phyloP scores from a whole-genome alignment of 768 basidiomycete genomes.

The Tulasnella sp. region DNA sequence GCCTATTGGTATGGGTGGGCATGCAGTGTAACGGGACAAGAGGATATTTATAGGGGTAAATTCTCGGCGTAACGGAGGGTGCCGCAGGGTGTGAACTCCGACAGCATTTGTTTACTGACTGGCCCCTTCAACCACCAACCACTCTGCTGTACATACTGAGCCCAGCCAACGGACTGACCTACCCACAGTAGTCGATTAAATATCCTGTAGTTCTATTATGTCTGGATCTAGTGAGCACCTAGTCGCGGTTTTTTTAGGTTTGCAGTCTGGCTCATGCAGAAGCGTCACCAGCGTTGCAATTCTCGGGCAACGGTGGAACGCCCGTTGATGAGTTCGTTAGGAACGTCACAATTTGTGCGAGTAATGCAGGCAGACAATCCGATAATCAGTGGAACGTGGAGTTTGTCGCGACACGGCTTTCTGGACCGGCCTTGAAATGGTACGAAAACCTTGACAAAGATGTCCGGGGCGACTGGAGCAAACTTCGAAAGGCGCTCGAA shows the following conservation, averaged over 20 bases:
- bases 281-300: neutral
- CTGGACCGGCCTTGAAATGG: conserved; percentile 15
- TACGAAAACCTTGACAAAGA: conserved; percentile 11
- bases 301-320: conserved; percentile 5
- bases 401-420: neutral
- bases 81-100: neutral
- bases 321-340: neutral
- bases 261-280: neutral
- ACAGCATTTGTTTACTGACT: neutral
- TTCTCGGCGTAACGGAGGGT: neutral
- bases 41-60: neutral
- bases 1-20: neutral
- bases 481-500: conserved; percentile 8
- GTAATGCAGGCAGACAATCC: neutral
- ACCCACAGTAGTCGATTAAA: neutral
- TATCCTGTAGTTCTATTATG: neutral
- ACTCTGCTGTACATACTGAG: neutral
- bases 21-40: neutral
- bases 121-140: neutral
- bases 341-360: neutral
- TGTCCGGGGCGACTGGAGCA: conserved; percentile 6
- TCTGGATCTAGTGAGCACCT: neutral
- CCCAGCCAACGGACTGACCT: neutral
- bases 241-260: neutral
- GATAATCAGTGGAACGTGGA: conserved; percentile 22